These are phyloP conservation scores for Wallacemonas collosoma DNA, from an alignment of 208 protist species.

Conservation along the genomic window DNA sequence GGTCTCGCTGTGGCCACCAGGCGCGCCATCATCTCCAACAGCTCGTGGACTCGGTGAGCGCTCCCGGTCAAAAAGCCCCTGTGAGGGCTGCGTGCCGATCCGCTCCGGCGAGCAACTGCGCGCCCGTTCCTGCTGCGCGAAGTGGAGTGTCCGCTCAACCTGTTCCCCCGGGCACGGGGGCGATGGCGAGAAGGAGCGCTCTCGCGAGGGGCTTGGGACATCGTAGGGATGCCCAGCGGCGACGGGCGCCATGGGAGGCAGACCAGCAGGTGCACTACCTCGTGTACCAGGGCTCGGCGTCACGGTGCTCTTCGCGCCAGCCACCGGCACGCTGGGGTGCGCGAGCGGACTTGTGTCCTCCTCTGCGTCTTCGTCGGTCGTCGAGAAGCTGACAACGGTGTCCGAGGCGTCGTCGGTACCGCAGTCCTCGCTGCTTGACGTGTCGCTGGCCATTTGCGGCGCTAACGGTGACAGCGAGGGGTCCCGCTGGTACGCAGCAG, in stretches of 20 bases:
- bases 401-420: not conserved
- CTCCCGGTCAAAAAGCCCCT: not conserved
- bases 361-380: conserved; percentile 1
- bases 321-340: too few relatives aligned
- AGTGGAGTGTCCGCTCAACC: conserved; percentile 15
- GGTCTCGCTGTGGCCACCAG: too few relatives aligned
- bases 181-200: conserved; percentile 9
- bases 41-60: not conserved
- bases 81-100: not conserved
- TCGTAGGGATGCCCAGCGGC: conserved; percentile 6
- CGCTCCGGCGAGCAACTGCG: conserved; percentile 10
- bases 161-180: conserved; percentile 17
- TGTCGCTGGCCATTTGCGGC: conserved; percentile 9
- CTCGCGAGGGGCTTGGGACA: not conserved
- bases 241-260: conserved; percentile 13
- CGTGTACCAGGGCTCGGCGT: not conserved
- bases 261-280: not conserved
- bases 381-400: conserved; percentile 15
- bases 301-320: not conserved
- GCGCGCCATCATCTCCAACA: not conserved
- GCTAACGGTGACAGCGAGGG: conserved; percentile 11
- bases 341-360: too few relatives aligned
- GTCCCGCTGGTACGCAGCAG: not conserved
- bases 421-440: not conserved
- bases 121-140: not conserved